Conservation (phyloP, 306 rosid genomes). For the Cercis canadensis region DNA sequence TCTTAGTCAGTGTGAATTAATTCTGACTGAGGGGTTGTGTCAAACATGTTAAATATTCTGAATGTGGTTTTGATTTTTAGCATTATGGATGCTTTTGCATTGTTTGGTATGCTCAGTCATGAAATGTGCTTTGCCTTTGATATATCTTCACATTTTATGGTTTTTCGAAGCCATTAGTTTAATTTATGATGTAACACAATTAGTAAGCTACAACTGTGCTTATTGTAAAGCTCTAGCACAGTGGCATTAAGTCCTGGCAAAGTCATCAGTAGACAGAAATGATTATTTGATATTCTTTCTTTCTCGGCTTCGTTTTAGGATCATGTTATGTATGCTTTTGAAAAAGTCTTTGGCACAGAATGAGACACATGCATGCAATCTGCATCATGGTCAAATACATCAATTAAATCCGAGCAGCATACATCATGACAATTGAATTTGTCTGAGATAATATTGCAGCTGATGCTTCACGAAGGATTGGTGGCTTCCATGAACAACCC, state of each 20-base stretch:
- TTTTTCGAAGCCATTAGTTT: background rate
- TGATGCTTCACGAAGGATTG: no score
- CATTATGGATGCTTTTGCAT: background rate
- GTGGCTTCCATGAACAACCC: no score
- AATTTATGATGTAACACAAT: background rate
- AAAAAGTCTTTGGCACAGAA: background rate
- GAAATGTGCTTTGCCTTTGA: background rate
- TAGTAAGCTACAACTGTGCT: background rate
- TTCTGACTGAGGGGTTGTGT: background rate
- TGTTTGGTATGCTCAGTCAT: background rate
- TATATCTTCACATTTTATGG: background rate
- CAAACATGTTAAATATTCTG: background rate
- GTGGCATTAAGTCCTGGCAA: slow-evolving; percentile 4
- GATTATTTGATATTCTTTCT: background rate
- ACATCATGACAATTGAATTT: no score
- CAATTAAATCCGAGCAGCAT: no score
- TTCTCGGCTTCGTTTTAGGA: background rate
- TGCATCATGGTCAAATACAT: background rate
- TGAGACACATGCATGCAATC: background rate
- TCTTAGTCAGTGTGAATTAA: slow-evolving; percentile 11
- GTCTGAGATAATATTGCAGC: no score
- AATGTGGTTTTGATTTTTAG: background rate
- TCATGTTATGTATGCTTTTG: background rate
- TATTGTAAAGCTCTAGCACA: background rate
- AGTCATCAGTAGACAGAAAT: background rate